A percentile compares a stretch with the other conserved stretches of the same genome.
phyloP scores from a whole-genome alignment of 176 grass and related monocot species.

The Cenchrus fungigraminus region DNA sequence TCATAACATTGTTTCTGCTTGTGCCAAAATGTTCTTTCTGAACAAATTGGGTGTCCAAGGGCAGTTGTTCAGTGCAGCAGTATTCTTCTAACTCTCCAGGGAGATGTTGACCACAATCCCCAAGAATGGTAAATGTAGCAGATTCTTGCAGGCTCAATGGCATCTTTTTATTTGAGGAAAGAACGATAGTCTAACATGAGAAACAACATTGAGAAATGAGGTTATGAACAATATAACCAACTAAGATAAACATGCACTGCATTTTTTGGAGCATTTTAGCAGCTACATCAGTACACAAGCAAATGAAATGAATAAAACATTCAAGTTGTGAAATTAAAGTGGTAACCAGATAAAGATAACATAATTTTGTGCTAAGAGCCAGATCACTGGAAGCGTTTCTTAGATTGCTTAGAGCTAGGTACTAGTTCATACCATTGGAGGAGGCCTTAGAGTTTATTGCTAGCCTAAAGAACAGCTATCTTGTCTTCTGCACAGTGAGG shows the following conservation, averaged over 20 bases:
- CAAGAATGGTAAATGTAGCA: constrained; percentile 64
- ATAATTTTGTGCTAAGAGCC: background rate
- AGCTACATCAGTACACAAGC: background rate
- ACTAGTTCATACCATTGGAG: too few species aligned
- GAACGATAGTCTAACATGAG: constrained; percentile 56
- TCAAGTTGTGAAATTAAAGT: constrained; percentile 23
- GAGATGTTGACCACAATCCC: constrained; percentile 51
- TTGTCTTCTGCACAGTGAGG: background rate
- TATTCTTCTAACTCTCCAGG: constrained; percentile 36
- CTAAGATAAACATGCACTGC: constrained; percentile 2
- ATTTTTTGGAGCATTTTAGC: background rate
- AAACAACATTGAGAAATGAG: constrained; percentile 38
- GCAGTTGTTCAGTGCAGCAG: constrained; percentile 36
- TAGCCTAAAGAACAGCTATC: background rate
- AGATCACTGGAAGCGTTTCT: too few species aligned
- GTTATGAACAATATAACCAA: constrained; percentile 25
- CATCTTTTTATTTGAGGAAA: constrained; percentile 69
- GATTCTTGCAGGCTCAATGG: constrained; percentile 58
- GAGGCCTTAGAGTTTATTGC: background rate
- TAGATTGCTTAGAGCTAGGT: too few species aligned
- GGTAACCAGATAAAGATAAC: constrained; percentile 2
- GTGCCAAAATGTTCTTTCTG: constrained; percentile 27
- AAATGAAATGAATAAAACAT: background rate
- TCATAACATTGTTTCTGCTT: constrained; percentile 31
- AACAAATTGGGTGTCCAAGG: constrained; percentile 19